phyloP scores from a whole-genome alignment of 768 basidiomycete species.

The Lyophyllum decastes region DNA sequence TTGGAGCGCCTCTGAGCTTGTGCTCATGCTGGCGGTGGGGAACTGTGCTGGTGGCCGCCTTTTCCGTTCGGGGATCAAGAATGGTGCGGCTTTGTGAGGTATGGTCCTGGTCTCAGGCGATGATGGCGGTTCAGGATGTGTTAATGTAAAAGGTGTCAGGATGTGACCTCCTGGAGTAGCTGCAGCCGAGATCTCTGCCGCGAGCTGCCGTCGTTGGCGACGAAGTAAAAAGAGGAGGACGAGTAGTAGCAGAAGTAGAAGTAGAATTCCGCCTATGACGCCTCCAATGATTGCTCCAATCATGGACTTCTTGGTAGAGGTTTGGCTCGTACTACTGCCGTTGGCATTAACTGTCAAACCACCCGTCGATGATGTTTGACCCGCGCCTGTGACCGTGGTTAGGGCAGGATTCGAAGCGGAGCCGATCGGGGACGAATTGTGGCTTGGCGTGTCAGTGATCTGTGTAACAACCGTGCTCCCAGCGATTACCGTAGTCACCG shows the following conservation, averaged over 20 bases:
- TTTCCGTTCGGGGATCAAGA: neutral
- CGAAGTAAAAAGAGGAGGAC: slow-evolving; percentile 4
- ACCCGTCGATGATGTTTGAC: neutral
- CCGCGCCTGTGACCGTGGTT: neutral
- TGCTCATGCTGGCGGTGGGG: neutral
- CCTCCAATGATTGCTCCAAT: slow-evolving; percentile 15
- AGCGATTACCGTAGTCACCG: neutral
- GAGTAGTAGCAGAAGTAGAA: neutral
- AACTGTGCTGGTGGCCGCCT: neutral
- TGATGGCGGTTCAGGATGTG: neutral
- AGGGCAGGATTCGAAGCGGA: neutral
- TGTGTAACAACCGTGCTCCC: neutral
- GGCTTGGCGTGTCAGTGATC: neutral
- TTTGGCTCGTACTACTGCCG: too few species aligned
- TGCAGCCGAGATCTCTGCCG: neutral
- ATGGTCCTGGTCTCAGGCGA: neutral
- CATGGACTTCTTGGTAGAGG: neutral
- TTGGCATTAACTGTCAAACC: neutral
- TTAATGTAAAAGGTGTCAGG: neutral
- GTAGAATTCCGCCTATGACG: slow-evolving; percentile 9
- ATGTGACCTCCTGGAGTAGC: neutral
- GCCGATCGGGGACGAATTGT: neutral
- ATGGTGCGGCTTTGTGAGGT: neutral
- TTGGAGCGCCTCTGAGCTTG: neutral
- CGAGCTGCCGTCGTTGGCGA: neutral